These are phyloP conservation scores for Fusarium sp. DNA, from an alignment of 2,329 filamentous ascomycete species.

Conservation along the genomic window DNA sequence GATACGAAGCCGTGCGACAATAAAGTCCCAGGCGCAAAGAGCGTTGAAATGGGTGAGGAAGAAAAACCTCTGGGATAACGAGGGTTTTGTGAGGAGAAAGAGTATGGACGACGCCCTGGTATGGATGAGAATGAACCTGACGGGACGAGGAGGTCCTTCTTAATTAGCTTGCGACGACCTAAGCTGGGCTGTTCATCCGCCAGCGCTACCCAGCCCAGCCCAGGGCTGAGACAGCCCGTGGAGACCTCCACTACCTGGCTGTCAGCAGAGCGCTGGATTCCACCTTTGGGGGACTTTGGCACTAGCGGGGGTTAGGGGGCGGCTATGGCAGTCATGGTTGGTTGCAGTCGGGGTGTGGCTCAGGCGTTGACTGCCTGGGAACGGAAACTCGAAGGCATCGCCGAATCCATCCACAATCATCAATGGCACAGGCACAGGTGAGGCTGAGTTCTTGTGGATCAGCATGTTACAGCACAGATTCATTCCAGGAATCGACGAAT, in stretches of 20 bases:
- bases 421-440: conserved; percentile 16
- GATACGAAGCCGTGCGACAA: conserved; percentile 19
- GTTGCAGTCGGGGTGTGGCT: conserved; percentile 27
- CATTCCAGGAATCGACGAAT: conserved; percentile 8
- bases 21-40: conserved; percentile 23
- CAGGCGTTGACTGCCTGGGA: conserved; percentile 5
- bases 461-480: not conserved
- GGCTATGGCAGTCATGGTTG: conserved; percentile 24
- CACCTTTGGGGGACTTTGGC: conserved; percentile 23
- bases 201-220: no score
- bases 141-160: conserved; percentile 37
- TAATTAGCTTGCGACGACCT: conserved; percentile 43
- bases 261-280: conserved; percentile 26
- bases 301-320: conserved; percentile 12
- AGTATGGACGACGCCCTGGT: conserved; percentile 2
- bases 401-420: conserved; percentile 20
- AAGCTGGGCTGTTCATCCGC: no score
- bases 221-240: no score
- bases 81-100: conserved; percentile 31
- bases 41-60: conserved; percentile 13
- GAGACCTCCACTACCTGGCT: not conserved
- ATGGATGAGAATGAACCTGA: conserved; percentile 8
- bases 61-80: conserved; percentile 29
- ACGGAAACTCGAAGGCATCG: conserved; percentile 20
- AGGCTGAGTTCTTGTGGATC: conserved; percentile 35